Evolutionary conservation across 768 basidiomycete species (phyloP).

Genomic region (Russula lepida): DNA sequence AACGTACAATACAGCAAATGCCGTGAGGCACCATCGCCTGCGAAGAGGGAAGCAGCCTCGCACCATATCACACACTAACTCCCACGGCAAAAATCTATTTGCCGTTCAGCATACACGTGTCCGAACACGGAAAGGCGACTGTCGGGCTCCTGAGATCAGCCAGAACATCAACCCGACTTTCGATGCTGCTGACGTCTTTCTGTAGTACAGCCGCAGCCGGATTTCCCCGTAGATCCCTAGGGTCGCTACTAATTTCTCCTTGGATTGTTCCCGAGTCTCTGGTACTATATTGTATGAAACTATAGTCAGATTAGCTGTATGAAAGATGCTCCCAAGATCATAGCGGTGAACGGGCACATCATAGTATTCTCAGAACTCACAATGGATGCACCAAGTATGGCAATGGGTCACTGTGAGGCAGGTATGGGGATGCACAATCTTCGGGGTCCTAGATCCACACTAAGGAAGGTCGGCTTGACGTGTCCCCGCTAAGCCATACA

Average conservation of each 20-base stretch:
- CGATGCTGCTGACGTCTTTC: not conserved
- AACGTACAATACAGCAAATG: not conserved
- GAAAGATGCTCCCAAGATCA: not conserved
- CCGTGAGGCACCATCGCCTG: not conserved
- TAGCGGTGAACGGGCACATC: not conserved
- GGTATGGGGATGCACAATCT: not conserved
- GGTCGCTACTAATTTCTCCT: not conserved
- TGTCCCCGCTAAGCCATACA: not conserved
- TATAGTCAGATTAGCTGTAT: not conserved
- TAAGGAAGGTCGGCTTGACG: not conserved
- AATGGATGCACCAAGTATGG: not conserved
- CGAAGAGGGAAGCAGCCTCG: not conserved
- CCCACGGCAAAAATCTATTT: not conserved
- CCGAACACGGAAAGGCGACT: not conserved
- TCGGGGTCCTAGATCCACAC: not conserved
- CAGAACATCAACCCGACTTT: not conserved
- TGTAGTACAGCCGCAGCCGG: not conserved
- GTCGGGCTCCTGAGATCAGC: not conserved
- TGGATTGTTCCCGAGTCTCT: not conserved
- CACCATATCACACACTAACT: not conserved
- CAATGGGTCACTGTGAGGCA: not conserved
- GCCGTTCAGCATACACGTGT: slow-evolving; percentile 10
- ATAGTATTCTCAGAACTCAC: not conserved
- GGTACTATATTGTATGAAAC: not conserved
- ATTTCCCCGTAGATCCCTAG: not conserved